phyloP scores from a whole-genome alignment of 2,329 filamentous ascomycete species.

The Aspergillus sp. region DNA sequence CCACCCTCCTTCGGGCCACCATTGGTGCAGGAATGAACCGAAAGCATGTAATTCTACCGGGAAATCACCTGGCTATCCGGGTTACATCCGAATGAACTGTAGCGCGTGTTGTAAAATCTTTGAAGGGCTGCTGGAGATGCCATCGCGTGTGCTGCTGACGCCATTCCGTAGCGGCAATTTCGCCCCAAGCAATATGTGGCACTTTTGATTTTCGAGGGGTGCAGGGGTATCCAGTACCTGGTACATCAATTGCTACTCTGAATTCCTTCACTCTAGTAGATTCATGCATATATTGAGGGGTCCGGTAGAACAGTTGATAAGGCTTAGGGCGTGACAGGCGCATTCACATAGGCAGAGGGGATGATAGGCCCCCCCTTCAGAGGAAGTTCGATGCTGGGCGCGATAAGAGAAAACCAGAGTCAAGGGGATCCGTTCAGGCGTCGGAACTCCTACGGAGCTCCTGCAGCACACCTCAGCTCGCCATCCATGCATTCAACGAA shows the following conservation, averaged over 20 bases:
- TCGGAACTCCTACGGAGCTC: conserved; percentile 3
- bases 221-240: too few relatives aligned
- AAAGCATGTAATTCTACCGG: neutral
- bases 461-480: neutral
- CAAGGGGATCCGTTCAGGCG: neutral
- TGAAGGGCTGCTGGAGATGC: neutral
- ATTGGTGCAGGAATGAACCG: neutral
- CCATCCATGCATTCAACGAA: neutral
- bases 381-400: neutral
- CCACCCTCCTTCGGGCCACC: too few relatives aligned
- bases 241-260: too few relatives aligned
- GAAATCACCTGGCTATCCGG: neutral
- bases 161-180: neutral
- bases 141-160: neutral
- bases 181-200: neutral
- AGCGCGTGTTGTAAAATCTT: neutral
- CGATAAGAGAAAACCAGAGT: neutral
- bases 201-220: too few relatives aligned
- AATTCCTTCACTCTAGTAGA: too few relatives aligned
- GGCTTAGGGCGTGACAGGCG: neutral
- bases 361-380: neutral
- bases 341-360: neutral
- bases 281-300: too few relatives aligned
- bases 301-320: neutral
- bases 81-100: neutral